Percentiles rank a stretch among this genome's conserved stretches.
Conservation (phyloP, 306 rosid genomes). For the Betula pendula region DNA sequence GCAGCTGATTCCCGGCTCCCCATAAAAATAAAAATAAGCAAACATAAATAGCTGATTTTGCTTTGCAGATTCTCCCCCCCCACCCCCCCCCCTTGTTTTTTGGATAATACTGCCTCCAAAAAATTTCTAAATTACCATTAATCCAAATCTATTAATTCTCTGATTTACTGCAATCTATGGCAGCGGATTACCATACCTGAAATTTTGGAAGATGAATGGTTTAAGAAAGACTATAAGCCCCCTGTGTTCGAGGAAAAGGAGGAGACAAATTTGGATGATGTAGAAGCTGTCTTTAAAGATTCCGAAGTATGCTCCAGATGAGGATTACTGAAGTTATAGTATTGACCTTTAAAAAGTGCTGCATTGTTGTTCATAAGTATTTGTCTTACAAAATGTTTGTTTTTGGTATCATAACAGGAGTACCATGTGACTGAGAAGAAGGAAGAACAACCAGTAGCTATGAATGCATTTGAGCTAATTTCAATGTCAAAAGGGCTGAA, state of each 20-base stretch:
- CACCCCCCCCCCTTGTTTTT: no score
- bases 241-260: slow-evolving; percentile 80
- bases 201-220: slow-evolving; percentile 89
- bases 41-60: not conserved
- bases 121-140: not conserved
- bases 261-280: slow-evolving; percentile 82
- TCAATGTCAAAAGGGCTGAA: slow-evolving; percentile 97
- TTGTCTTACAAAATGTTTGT: slow-evolving; percentile 21
- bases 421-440: slow-evolving; percentile 89
- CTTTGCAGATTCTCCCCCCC: not conserved
- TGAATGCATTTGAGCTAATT: slow-evolving; percentile 94
- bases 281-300: slow-evolving; percentile 96
- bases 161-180: slow-evolving; percentile 32
- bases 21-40: not conserved
- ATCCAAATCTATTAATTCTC: slow-evolving; percentile 7
- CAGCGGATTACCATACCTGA: slow-evolving; percentile 85
- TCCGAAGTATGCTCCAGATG: slow-evolving; percentile 69
- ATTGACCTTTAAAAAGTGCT: slow-evolving; percentile 16
- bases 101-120: no score
- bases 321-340: slow-evolving; percentile 4
- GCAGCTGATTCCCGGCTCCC: slow-evolving; percentile 2
- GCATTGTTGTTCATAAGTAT: slow-evolving; percentile 15
- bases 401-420: slow-evolving; percentile 58
- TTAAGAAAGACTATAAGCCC: slow-evolving; percentile 81
- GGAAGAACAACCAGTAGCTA: slow-evolving; percentile 89